Evolutionary conservation across 2,329 filamentous ascomycete genomes (phyloP).

Genomic region (Alternaria alternata): DNA sequence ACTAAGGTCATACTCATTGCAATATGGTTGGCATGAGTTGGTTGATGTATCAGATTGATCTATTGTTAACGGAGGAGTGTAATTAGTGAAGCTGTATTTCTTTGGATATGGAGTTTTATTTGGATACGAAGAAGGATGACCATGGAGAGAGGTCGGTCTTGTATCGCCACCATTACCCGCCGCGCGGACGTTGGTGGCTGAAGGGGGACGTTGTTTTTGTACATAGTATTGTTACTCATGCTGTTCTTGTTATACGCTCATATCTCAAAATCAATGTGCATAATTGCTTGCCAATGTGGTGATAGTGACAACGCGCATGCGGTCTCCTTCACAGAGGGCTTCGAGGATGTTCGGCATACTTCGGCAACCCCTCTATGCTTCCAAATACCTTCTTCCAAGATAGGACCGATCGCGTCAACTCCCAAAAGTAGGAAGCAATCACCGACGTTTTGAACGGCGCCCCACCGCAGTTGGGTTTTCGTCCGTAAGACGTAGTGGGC

Average conservation of each 20-base stretch:
- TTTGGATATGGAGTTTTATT: conserved; percentile 6
- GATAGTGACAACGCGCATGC: background rate
- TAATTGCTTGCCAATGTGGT: background rate
- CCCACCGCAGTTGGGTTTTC: background rate
- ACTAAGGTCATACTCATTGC: conserved; percentile 36
- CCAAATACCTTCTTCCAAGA: background rate
- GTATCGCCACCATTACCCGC: conserved; percentile 17
- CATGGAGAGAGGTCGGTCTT: conserved; percentile 16
- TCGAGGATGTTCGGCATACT: background rate
- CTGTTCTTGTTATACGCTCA: background rate
- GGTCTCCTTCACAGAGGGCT: background rate
- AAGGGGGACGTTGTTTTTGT: conserved; percentile 1
- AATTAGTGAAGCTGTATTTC: conserved; percentile 17
- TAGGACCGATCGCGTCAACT: background rate
- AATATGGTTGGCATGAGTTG: conserved; percentile 38
- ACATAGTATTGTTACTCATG: conserved; percentile 4
- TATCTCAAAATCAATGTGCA: background rate
- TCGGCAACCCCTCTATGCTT: background rate
- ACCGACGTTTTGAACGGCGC: background rate
- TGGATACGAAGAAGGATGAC: conserved; percentile 8
- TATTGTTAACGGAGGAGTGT: conserved; percentile 23
- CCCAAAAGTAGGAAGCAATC: conserved; percentile 5
- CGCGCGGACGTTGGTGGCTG: conserved; percentile 9
- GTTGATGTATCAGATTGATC: conserved; percentile 35
- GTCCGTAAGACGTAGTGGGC: background rate